A percentile compares a stretch with the other conserved stretches of the same genome.
Conservation (phyloP, 768 basidiomycete species). For the Hygrophoropsis aurantiaca region DNA sequence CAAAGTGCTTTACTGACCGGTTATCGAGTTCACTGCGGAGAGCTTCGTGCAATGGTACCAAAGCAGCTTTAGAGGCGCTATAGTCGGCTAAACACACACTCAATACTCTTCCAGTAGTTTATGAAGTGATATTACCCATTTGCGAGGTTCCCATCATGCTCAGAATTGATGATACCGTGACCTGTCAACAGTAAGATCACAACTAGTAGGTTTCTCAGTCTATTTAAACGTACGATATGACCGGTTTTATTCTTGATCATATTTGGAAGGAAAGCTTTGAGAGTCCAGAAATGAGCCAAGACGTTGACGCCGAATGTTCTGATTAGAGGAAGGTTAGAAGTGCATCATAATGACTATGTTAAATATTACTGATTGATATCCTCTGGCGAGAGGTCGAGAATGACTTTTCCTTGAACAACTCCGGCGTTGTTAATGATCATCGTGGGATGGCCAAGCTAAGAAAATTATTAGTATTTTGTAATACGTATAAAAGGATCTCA, state of each 20-base stretch:
- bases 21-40: conserved; percentile 88
- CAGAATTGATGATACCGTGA: conserved; percentile 77
- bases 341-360: not conserved
- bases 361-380: conserved; percentile 75
- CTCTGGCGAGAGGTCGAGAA: conserved; percentile 74
- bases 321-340: not conserved
- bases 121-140: conserved; percentile 50
- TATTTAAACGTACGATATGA: conserved; percentile 67
- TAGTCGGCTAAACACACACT: conserved; percentile 76
- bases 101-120: conserved; percentile 1
- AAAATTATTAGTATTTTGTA: conserved; percentile 2
- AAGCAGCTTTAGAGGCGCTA: conserved; percentile 89
- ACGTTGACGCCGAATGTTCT: conserved; percentile 93
- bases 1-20: conserved; percentile 40
- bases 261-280: conserved; percentile 90
- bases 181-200: conserved; percentile 42
- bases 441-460: conserved; percentile 83
- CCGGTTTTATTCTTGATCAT: conserved; percentile 79
- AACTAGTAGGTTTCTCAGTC: not conserved
- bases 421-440: conserved; percentile 95
- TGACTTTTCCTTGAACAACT: conserved; percentile 83
- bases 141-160: conserved; percentile 71
- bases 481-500: conserved; percentile 25
- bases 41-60: conserved; percentile 76
- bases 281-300: conserved; percentile 85